Base-by-base conservation (phyloP, 2,329 filamentous ascomycete genomes). In the Neopestalotiopsis clavispora region DNA sequence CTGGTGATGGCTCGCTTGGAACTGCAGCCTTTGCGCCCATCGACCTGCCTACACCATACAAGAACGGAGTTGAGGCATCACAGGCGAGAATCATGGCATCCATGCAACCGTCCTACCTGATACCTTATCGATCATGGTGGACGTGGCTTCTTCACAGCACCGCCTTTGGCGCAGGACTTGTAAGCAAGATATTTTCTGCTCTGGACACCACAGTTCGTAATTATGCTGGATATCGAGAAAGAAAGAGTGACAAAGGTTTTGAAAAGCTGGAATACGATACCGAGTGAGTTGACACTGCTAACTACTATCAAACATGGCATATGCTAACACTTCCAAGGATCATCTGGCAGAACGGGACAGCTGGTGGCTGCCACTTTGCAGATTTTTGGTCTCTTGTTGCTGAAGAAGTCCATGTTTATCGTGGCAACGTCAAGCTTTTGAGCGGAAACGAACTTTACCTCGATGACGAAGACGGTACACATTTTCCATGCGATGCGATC, bases 11-110 rank as follows among this genome's bases (percentile, higher is more conserved):
- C 57, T 74, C 72, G 9, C 74, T 75, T 9, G 79, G 78, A 28
- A 73, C 78, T 34, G 77, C 73, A 23, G 75, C 73, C 20, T 76
- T 79, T 65, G 69, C 75, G 34, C 68, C 74, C 58, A 71, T 74
- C 32, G 70, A 75, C 63, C 68, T 73, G 28, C 72, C 71, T n/a
- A 71, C 72, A 20, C 74, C 73, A n/a, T 77, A 76, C 49, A 71
- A 75, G 74, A 65, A 75, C 10, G 72, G 70, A n/a, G 70, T 76
- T 3, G 76, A 76, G 45, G 68, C 72, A 14, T 73, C 72, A 14
- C 70, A 71, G 42, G 68, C 71, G 56, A 70, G 72, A 57, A 72
- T 73, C 42, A 73, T 73, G 72, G 72, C 71, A 60, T 73, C 72
- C 40, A 64, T 73, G 23, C 71, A 73, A 40, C 71, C 71, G 52